Percentiles rank a stretch among this genome's conserved stretches.
Conservation (phyloP, 2,329 filamentous ascomycete genomes). For the Madurella fahalii region DNA sequence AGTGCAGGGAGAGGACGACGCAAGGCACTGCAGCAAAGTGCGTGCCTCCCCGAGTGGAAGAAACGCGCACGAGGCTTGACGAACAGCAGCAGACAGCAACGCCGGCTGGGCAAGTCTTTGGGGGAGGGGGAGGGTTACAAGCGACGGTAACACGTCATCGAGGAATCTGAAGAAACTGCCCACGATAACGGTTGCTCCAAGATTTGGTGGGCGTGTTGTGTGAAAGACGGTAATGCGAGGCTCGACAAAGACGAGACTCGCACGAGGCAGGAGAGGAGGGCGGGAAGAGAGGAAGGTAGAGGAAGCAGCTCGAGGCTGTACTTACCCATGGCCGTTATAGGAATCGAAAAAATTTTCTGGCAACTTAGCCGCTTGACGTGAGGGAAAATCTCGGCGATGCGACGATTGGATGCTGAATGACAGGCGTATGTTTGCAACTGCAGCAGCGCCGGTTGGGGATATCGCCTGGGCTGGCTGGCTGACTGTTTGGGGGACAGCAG, state of each 20-base stretch:
- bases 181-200: constrained; percentile 17
- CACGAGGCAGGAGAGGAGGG: background rate
- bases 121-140: constrained; percentile 32
- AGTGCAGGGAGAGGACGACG: constrained; percentile 31
- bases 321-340: constrained; percentile 26
- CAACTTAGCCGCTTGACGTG: constrained; percentile 28
- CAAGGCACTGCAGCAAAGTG: constrained; percentile 26
- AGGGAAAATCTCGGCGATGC: constrained; percentile 24
- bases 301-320: constrained; percentile 18
- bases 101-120: constrained; percentile 12
- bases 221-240: constrained; percentile 1
- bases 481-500: constrained; percentile 22
- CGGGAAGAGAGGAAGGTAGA: background rate
- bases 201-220: constrained; percentile 5
- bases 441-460: constrained; percentile 18
- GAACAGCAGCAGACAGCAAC: constrained; percentile 8
- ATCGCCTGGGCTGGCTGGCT: constrained; percentile 19
- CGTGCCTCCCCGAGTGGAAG: constrained; percentile 22
- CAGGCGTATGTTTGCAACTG: constrained; percentile 22
- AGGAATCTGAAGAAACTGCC: constrained; percentile 28
- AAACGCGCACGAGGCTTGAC: constrained; percentile 20
- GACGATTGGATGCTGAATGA: constrained; percentile 24
- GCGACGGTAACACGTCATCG: constrained; percentile 35
- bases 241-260: constrained; percentile 4
- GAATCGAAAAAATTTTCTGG: constrained; percentile 20